Evolutionary conservation across 306 rosid species (phyloP).

Genomic region (Crotalaria pallida): DNA sequence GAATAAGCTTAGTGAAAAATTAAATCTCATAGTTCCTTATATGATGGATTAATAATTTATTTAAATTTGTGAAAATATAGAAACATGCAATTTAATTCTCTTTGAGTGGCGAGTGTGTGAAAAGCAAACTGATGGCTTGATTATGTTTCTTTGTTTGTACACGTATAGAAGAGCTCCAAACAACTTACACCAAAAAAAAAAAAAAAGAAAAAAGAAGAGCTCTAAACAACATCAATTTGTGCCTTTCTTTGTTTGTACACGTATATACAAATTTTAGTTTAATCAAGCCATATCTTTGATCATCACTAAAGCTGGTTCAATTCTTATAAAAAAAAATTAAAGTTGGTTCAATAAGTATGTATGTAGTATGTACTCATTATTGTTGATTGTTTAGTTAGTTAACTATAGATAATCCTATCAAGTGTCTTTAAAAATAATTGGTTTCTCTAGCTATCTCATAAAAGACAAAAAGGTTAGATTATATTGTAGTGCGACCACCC

Average conservation of each 20-base stretch:
- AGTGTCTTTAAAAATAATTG: neutral
- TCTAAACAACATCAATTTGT: no score
- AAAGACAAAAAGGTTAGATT: constrained; percentile 36
- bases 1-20: neutral
- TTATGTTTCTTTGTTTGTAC: neutral
- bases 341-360: neutral
- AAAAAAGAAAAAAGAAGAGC: no score
- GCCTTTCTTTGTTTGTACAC: neutral
- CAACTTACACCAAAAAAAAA: no score
- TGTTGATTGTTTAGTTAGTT: neutral
- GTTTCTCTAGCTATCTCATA: constrained; percentile 35
- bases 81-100: neutral
- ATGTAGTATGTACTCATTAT: no score
- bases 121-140: neutral
- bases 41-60: neutral
- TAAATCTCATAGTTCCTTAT: neutral
- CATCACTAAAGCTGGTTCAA: no score
- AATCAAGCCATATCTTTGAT: neutral
- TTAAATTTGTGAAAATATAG: neutral
- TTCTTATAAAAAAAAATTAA: no score
- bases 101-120: constrained; percentile 6
- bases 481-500: constrained; percentile 37
- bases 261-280: neutral
- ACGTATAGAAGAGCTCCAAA: neutral
- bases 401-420: neutral